Evolutionary conservation across 345 rosid species (phyloP).

Genomic region (Hibiscus syriacus): DNA sequence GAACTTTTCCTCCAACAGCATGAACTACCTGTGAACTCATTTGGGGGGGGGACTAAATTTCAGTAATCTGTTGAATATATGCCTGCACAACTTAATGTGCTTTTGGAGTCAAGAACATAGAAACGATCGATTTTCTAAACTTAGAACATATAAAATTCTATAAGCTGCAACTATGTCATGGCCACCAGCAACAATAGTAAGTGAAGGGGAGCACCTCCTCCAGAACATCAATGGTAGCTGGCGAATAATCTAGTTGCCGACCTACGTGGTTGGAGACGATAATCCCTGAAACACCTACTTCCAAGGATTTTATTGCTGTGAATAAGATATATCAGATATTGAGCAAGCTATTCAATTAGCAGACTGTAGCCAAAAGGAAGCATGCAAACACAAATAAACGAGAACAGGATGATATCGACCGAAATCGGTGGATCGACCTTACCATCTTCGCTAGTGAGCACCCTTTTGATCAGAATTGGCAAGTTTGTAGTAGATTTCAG

Average conservation of each 20-base stretch:
- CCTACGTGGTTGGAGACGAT: conserved; percentile 74
- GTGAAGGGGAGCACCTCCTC: conserved; percentile 41
- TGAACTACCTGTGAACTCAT: conserved; percentile 50
- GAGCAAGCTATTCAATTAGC: background rate
- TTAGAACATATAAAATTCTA: background rate
- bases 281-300: conserved; percentile 51
- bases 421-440: conserved; percentile 9
- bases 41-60: no score
- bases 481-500: conserved; percentile 66
- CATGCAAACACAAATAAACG: no score
- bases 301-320: conserved; percentile 50
- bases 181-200: background rate
- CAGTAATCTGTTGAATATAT: background rate
- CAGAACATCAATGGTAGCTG: conserved; percentile 45
- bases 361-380: background rate
- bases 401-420: background rate
- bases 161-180: background rate
- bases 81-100: background rate
- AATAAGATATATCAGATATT: conserved; percentile 10
- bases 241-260: conserved; percentile 53
- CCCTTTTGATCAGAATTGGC: conserved; percentile 71
- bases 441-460: conserved; percentile 88
- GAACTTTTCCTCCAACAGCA: conserved; percentile 64
- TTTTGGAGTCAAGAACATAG: background rate
- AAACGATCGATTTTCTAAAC: background rate